Evolutionary conservation across 2,329 filamentous ascomycete genomes (phyloP).

Genomic region (Tolypocladium cylindrosporum): DNA sequence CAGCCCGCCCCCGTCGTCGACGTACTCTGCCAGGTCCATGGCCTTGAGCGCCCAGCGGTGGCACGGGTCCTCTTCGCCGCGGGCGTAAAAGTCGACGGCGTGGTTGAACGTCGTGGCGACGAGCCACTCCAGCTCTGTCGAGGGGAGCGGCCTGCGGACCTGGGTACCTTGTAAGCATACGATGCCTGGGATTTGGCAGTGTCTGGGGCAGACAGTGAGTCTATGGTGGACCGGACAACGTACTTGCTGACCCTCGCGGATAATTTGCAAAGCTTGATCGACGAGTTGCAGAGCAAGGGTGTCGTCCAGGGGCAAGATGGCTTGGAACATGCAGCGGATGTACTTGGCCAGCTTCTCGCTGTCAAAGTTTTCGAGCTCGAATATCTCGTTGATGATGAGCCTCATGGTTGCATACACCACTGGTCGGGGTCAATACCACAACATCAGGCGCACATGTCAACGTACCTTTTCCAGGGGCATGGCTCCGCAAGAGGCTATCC

Average conservation of each 20-base stretch:
- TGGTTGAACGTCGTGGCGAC: constrained; percentile 60
- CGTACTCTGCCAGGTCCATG: constrained; percentile 48
- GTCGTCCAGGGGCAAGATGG: constrained; percentile 48
- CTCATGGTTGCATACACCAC: constrained; percentile 45
- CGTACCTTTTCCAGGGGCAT: constrained; percentile 40
- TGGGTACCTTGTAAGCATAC: constrained; percentile 7
- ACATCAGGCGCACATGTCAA: not conserved
- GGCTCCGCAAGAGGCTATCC: constrained; percentile 49
- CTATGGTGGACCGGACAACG: not conserved
- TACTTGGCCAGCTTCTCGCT: constrained; percentile 59
- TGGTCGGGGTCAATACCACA: constrained; percentile 13
- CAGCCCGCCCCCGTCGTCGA: constrained; percentile 41
- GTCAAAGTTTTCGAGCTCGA: constrained; percentile 45
- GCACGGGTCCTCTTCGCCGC: constrained; percentile 42
- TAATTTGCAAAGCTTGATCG: constrained; percentile 49
- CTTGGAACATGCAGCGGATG: constrained; percentile 66
- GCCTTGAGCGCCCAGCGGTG: constrained; percentile 54
- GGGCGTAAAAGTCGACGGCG: constrained; percentile 54
- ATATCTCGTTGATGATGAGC: constrained; percentile 61
- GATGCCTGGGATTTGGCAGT: not conserved
- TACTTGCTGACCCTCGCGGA: constrained; percentile 39
- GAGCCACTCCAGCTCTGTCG: constrained; percentile 67
- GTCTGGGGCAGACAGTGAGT: not conserved
- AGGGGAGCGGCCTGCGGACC: constrained; percentile 45
- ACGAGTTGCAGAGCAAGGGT: constrained; percentile 48